Conservation (phyloP, 1,139 yeast genomes). For the Arxiozyma heterogenica region DNA sequence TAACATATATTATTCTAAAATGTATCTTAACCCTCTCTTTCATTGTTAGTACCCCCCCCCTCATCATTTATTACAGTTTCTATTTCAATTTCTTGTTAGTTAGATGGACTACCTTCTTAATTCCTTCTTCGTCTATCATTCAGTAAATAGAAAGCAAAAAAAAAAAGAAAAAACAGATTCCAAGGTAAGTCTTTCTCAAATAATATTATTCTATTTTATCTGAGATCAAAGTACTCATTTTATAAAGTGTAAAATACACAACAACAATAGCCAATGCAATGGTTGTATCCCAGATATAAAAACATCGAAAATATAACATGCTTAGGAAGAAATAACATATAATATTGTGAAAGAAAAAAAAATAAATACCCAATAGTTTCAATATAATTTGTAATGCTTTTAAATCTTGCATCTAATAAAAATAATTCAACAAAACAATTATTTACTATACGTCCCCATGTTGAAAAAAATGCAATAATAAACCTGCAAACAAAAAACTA, state of each 20-base stretch:
- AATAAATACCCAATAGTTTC: constrained; percentile 74
- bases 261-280: constrained; percentile 52
- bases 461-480: constrained; percentile 71
- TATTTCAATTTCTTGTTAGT: background rate
- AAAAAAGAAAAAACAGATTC: constrained; percentile 6
- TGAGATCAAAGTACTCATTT: constrained; percentile 67
- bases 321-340: constrained; percentile 42
- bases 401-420: constrained; percentile 70
- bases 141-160: constrained; percentile 6
- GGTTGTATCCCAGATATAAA: constrained; percentile 61
- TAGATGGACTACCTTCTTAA: background rate
- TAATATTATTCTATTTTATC: constrained; percentile 53
- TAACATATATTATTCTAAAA: background rate
- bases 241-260: constrained; percentile 56
- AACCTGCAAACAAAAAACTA: constrained; percentile 69
- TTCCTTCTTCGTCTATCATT: constrained; percentile 6
- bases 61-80: background rate
- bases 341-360: constrained; percentile 73
- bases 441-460: constrained; percentile 86
- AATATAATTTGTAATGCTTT: constrained; percentile 69
- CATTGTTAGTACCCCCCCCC: constrained; percentile 1
- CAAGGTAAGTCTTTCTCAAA: constrained; percentile 28
- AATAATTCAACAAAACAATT: constrained; percentile 70
- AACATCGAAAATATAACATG: constrained; percentile 46
- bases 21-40: background rate